Conservation (phyloP, 139 green algal species). For the Protoeuglena noctilucae region DNA sequence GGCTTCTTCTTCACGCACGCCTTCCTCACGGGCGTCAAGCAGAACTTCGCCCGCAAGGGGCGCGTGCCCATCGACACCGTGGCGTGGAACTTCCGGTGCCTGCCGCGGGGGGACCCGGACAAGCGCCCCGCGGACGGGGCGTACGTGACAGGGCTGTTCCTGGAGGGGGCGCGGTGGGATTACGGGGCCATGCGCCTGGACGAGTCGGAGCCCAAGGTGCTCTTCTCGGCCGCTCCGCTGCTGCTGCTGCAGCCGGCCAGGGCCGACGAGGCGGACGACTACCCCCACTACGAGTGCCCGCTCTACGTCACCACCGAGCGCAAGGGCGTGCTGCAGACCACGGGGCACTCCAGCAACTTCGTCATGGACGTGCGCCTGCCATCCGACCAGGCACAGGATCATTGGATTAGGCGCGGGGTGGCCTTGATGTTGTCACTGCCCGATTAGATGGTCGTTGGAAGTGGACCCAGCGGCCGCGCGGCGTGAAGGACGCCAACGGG, state of each 20-base stretch:
- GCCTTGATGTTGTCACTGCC: slow-evolving; percentile 36
- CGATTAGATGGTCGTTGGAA: slow-evolving; percentile 11
- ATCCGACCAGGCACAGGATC: slow-evolving; percentile 28
- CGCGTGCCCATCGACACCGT: slow-evolving; percentile 29
- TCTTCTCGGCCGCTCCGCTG: slow-evolving; percentile 38
- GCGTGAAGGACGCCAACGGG: no score
- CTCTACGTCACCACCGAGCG: slow-evolving; percentile 51
- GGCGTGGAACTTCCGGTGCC: slow-evolving; percentile 19
- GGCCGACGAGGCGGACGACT: slow-evolving; percentile 10
- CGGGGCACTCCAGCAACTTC: slow-evolving; percentile 57
- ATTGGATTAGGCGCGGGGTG: slow-evolving; percentile 46
- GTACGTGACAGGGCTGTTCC: slow-evolving; percentile 27
- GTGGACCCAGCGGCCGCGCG: no score
- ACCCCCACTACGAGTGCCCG: slow-evolving; percentile 46
- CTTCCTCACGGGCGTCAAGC: slow-evolving; percentile 40
- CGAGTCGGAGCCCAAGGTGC: slow-evolving; percentile 31
- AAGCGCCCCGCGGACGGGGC: slow-evolving; percentile 19
- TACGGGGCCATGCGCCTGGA: slow-evolving; percentile 12
- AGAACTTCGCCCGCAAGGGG: slow-evolving; percentile 32
- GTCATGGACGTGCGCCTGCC: slow-evolving; percentile 47
- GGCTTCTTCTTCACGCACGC: slow-evolving; percentile 75
- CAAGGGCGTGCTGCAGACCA: slow-evolving; percentile 48
- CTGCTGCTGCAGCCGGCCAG: slow-evolving; percentile 36
- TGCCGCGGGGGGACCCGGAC: slow-evolving; percentile 15
- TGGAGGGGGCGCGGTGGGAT: slow-evolving; percentile 31